Percentiles rank a stretch among this genome's conserved stretches.
phyloP scores from a whole-genome alignment of 371 early-diverging fungal genomes.

The Saksenaea oblongispora region DNA sequence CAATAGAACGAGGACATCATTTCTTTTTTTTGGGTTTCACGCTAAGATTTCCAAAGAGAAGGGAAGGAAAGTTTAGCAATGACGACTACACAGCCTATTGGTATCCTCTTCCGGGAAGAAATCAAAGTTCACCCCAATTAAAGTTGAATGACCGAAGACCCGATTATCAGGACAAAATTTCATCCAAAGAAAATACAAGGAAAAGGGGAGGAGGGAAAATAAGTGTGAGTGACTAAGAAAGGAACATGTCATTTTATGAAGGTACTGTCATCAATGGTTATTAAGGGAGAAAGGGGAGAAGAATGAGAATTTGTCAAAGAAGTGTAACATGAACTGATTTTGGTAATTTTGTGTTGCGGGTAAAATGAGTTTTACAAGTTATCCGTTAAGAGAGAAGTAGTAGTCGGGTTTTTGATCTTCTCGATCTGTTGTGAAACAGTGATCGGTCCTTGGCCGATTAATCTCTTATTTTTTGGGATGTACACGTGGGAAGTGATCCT shows the following conservation, averaged over 20 bases:
- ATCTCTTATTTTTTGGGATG: neutral
- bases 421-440: conserved; percentile 3
- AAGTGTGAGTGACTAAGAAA: neutral
- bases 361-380: neutral
- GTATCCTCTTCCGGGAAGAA: neutral
- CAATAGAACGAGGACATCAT: neutral
- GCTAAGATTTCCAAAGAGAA: conserved; percentile 3
- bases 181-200: neutral
- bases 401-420: conserved; percentile 1
- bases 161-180: neutral
- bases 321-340: no score
- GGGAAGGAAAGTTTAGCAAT: conserved; percentile 1
- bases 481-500: neutral
- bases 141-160: conserved; percentile 2
- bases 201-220: neutral
- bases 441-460: conserved; percentile 3
- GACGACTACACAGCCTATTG: neutral
- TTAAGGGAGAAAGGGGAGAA: no score
- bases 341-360: neutral
- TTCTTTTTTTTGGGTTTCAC: neutral
- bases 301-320: no score
- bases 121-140: neutral
- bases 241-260: neutral
- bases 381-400: neutral
- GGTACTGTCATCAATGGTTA: neutral